phyloP scores from a whole-genome alignment of 2,329 filamentous ascomycete species.

The Ascocoryne sarcoides region DNA sequence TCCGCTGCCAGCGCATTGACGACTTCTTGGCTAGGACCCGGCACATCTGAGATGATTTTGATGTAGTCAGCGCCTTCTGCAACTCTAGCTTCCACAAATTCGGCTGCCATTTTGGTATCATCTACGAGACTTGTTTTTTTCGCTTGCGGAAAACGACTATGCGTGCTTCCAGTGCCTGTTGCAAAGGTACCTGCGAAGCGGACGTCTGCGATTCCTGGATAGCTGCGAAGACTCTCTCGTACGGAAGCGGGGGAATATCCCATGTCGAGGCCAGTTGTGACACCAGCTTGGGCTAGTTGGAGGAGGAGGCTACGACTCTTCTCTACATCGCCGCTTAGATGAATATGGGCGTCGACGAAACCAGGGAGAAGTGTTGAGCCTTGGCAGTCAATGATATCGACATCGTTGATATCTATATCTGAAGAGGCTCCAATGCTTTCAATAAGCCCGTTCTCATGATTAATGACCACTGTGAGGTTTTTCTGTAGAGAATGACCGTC shows the following conservation, averaged over 20 bases:
- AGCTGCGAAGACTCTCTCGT: not conserved
- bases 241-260: not conserved
- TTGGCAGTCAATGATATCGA: constrained; percentile 2
- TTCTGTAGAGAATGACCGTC: constrained; percentile 2
- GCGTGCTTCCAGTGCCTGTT: constrained; percentile 3
- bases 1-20: not conserved
- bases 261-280: constrained; percentile 11
- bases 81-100: constrained; percentile 6
- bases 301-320: not conserved
- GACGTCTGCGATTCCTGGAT: constrained; percentile 2
- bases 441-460: constrained; percentile 7
- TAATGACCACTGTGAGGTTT: constrained; percentile 1
- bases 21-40: constrained; percentile 1
- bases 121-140: not conserved
- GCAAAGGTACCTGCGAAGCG: not conserved
- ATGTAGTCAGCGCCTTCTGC: constrained; percentile 7
- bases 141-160: not conserved
- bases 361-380: constrained; percentile 6
- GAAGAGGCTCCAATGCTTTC: not conserved
- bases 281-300: constrained; percentile 1
- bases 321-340: constrained; percentile 1
- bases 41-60: constrained; percentile 8
- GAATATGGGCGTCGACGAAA: constrained; percentile 10
- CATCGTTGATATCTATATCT: not conserved
- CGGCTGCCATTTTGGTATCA: constrained; percentile 2